Conservation (phyloP, 352 stramenopile species). For the Globisporangium recalcitrans region DNA sequence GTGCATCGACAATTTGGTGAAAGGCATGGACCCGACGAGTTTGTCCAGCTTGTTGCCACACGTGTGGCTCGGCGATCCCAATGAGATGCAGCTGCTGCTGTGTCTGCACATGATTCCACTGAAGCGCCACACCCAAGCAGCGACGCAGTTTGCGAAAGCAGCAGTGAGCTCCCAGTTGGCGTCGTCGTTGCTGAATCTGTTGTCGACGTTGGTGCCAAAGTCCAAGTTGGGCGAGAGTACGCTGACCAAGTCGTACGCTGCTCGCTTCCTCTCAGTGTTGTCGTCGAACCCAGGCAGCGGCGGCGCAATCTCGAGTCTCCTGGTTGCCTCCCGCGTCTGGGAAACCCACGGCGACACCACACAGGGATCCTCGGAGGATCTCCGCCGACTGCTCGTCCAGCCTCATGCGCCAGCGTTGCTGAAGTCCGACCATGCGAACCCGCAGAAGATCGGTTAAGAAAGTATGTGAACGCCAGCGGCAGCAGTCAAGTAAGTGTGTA, state of each 20-base stretch:
- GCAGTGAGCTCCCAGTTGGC: constrained; percentile 75
- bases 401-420: constrained; percentile 71
- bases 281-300: constrained; percentile 82
- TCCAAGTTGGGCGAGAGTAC: constrained; percentile 75
- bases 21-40: constrained; percentile 78
- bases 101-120: constrained; percentile 87
- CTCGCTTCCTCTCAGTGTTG: constrained; percentile 75
- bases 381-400: constrained; percentile 66
- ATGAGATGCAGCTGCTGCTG: constrained; percentile 75
- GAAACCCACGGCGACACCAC: constrained; percentile 80
- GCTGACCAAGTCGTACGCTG: constrained; percentile 78
- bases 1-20: constrained; percentile 85
- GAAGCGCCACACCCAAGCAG: constrained; percentile 82
- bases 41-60: constrained; percentile 66
- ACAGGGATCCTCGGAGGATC: constrained; percentile 72
- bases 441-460: constrained; percentile 73
- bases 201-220: constrained; percentile 77
- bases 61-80: constrained; percentile 74
- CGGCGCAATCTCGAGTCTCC: constrained; percentile 71
- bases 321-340: constrained; percentile 77
- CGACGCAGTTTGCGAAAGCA: constrained; percentile 79
- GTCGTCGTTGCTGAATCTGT: constrained; percentile 72
- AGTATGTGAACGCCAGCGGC: background rate
- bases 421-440: constrained; percentile 76
- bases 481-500: background rate